Conservation (phyloP, 129 eudicot genomes). For the Solidago caesia region DNA sequence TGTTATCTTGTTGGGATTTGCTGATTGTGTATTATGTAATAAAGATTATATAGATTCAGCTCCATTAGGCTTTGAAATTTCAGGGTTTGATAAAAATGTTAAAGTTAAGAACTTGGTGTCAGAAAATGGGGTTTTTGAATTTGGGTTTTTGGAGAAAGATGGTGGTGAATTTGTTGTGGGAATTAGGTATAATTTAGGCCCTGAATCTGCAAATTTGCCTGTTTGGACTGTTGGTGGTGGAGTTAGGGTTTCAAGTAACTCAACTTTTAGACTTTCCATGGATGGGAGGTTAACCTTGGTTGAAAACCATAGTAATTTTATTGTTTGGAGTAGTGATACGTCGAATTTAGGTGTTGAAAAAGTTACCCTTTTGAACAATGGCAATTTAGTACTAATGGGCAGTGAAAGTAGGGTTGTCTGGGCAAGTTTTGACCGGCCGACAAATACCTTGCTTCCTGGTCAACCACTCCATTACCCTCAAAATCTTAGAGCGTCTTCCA, state of each 20-base stretch:
- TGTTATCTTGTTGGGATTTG: constrained; percentile 37
- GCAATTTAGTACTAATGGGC: constrained; percentile 56
- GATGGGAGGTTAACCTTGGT: constrained; percentile 60
- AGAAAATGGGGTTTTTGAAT: constrained; percentile 62
- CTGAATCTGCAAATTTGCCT: constrained; percentile 46
- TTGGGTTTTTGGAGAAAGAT: constrained; percentile 60
- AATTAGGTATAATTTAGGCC: constrained; percentile 53
- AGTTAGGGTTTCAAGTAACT: constrained; percentile 55
- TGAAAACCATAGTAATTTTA: constrained; percentile 42
- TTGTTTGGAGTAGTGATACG: constrained; percentile 72
- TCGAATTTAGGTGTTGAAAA: constrained; percentile 60
- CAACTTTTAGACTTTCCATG: constrained; percentile 54
- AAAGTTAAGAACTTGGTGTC: constrained; percentile 48
- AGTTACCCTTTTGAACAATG: constrained; percentile 59
- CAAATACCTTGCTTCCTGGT: constrained; percentile 60
- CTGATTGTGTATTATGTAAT: constrained; percentile 47
- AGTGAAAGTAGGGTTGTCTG: constrained; percentile 43
- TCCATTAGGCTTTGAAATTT: constrained; percentile 56
- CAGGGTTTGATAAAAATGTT: constrained; percentile 34
- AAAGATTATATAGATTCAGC: constrained; percentile 39
- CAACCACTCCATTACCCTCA: constrained; percentile 60
- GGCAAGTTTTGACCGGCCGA: constrained; percentile 73
- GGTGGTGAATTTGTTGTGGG: constrained; percentile 58
- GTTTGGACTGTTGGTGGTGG: constrained; percentile 82
- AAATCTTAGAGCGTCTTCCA: constrained; percentile 57